phyloP scores from a whole-genome alignment of 371 early-diverging fungal genomes.

The Mucor sp. region DNA sequence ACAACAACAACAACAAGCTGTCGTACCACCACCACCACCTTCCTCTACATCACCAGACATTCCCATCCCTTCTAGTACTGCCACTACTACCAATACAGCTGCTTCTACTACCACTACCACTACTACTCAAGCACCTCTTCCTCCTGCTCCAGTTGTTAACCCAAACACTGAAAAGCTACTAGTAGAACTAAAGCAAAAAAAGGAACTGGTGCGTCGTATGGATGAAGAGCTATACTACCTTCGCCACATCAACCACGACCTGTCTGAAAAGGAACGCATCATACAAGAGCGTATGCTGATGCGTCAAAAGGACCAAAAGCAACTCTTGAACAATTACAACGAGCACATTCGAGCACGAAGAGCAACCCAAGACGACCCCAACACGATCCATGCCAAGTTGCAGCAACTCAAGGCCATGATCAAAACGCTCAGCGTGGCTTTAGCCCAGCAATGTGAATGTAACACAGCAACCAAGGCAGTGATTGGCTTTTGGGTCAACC shows the following conservation, averaged over 20 bases:
- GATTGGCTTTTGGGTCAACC: conserved; percentile 43
- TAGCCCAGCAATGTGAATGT: conserved; percentile 46
- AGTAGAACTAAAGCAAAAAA: conserved; percentile 17
- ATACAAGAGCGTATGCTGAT: conserved; percentile 17
- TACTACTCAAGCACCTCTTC: not conserved
- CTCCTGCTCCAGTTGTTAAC: not conserved
- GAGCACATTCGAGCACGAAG: conserved; percentile 56
- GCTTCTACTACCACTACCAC: not conserved
- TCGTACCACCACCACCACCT: not conserved
- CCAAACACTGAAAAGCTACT: not conserved
- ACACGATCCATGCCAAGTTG: conserved; percentile 50
- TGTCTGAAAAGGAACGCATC: conserved; percentile 8
- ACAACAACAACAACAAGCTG: not conserved
- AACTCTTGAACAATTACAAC: conserved; percentile 50
- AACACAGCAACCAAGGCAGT: conserved; percentile 44
- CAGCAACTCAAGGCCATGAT: conserved; percentile 51
- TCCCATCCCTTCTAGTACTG: not conserved
- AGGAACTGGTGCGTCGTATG: conserved; percentile 6
- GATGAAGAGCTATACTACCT: conserved; percentile 22
- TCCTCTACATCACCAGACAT: not conserved
- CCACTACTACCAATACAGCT: not conserved
- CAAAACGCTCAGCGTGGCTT: conserved; percentile 40
- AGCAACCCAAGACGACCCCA: conserved; percentile 58
- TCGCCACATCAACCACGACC: conserved; percentile 12
- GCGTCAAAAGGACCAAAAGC: conserved; percentile 31